Conservation (phyloP, 2,329 filamentous ascomycete species). For the Sclerotiophoma versabilis region DNA sequence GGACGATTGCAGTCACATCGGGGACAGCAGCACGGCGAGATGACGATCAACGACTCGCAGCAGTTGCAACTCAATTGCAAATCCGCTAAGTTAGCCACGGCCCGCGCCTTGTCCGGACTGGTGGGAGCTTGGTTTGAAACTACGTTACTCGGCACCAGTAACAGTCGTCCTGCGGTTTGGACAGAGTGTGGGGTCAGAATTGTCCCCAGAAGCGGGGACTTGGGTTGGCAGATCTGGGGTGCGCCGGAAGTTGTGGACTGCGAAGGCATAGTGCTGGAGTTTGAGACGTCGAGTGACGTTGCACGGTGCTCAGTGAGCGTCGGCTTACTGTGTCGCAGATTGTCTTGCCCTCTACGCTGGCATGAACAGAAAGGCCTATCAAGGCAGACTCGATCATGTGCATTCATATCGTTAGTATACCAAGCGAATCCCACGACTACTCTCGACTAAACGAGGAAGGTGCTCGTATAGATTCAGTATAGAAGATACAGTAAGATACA, state of each 20-base stretch:
- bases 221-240: conserved; percentile 2
- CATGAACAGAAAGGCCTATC: not conserved
- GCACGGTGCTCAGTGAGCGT: conserved; percentile 5
- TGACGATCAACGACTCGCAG: not conserved
- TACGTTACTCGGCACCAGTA: not conserved
- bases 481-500: conserved; percentile 8
- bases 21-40: not conserved
- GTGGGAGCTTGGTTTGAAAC: conserved; percentile 2
- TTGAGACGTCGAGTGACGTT: conserved; percentile 5
- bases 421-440: conserved; percentile 9
- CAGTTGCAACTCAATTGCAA: not conserved
- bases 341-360: conserved; percentile 4
- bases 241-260: conserved; percentile 1
- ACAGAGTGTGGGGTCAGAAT: conserved; percentile 7
- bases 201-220: conserved; percentile 1
- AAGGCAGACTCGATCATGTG: conserved; percentile 6
- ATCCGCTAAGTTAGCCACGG: conserved; percentile 9
- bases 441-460: conserved; percentile 17
- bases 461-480: conserved; percentile 9
- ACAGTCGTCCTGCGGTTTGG: not conserved
- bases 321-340: conserved; percentile 8
- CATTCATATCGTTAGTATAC: conserved; percentile 10
- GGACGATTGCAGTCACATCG: not conserved
- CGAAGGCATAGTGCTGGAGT: not conserved
- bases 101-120: conserved; percentile 14